Evolutionary conservation across 1,139 yeast genomes (phyloP).

Genomic region (Protomyces inouyei): DNA sequence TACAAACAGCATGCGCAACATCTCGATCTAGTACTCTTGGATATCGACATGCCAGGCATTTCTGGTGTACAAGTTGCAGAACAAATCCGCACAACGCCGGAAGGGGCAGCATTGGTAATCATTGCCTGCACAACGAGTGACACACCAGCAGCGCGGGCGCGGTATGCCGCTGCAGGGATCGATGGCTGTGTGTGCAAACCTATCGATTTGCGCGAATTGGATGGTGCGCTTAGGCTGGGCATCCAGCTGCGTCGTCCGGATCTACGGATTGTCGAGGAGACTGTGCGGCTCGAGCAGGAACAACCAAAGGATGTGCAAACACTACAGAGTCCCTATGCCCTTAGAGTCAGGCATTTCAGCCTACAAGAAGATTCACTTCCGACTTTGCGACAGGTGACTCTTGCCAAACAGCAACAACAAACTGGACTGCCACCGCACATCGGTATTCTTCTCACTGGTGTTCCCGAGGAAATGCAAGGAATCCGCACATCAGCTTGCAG

Average conservation of each 20-base stretch:
- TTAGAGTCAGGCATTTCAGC: neutral
- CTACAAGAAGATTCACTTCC: neutral
- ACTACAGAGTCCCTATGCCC: neutral
- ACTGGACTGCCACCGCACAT: neutral
- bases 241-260: neutral
- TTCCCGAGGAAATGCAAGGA: neutral
- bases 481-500: neutral
- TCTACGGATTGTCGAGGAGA: neutral
- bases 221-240: neutral
- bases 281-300: neutral
- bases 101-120: neutral
- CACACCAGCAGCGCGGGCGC: neutral
- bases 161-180: slow-evolving; percentile 16
- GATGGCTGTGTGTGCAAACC: slow-evolving; percentile 24
- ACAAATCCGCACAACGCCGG: neutral
- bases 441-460: neutral
- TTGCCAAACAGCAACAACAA: neutral
- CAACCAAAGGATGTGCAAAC: neutral
- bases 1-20: neutral
- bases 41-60: slow-evolving; percentile 25
- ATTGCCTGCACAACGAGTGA: slow-evolving; percentile 24
- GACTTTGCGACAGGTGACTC: neutral
- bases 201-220: slow-evolving; percentile 12
- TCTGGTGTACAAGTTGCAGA: slow-evolving; percentile 19
- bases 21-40: slow-evolving; percentile 20